phyloP scores from a whole-genome alignment of 345 rosid species.

The Aethionema arabicum region DNA sequence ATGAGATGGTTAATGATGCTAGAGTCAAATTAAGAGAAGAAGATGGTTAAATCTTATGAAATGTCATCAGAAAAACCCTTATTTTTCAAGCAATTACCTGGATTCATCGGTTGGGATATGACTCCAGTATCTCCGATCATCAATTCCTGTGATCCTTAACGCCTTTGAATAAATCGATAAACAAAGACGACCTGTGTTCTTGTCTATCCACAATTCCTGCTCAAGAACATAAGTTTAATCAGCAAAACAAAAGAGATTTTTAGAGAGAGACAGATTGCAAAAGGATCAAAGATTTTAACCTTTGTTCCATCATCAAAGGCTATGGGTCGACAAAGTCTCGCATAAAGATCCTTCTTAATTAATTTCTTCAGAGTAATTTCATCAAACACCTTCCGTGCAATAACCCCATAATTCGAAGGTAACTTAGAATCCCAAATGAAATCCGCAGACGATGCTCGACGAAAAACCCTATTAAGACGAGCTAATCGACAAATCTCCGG shows the following conservation, averaged over 20 bases:
- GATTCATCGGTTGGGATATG: conserved; percentile 57
- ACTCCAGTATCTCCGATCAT: conserved; percentile 79
- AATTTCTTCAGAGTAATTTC: conserved; percentile 35
- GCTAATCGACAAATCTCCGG: conserved; percentile 59
- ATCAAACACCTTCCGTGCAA: conserved; percentile 45
- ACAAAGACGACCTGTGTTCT: conserved; percentile 52
- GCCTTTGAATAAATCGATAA: conserved; percentile 60
- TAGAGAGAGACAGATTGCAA: background rate
- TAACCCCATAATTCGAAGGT: conserved; percentile 46
- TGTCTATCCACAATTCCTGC: conserved; percentile 71
- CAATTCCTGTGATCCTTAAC: conserved; percentile 66
- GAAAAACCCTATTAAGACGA: conserved; percentile 48
- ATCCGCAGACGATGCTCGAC: conserved; percentile 60
- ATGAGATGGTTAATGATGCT: background rate
- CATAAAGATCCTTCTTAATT: conserved; percentile 50
- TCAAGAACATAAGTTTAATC: conserved; percentile 2
- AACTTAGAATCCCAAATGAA: conserved; percentile 64
- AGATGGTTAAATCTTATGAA: background rate
- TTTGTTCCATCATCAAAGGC: conserved; percentile 52
- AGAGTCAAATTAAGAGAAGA: background rate
- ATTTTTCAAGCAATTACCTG: conserved; percentile 38
- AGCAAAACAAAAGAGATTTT: background rate
- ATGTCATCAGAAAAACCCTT: background rate
- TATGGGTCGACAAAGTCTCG: conserved; percentile 41
- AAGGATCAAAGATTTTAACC: conserved; percentile 32